Base-by-base conservation (phyloP, 1,284 basidiomycete species). In the Kwoniella shivajii region DNA sequence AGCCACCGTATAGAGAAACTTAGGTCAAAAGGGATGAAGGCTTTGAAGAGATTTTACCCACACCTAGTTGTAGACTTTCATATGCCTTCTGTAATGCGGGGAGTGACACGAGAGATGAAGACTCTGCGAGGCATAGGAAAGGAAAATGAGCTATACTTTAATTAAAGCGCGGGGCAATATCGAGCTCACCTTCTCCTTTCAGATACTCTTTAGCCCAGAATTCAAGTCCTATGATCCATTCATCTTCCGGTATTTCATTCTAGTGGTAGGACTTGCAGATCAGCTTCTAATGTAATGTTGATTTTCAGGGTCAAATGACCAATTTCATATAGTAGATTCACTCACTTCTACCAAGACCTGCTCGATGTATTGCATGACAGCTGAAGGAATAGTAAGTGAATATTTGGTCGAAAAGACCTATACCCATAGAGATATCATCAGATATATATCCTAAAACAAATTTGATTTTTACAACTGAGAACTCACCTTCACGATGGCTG, bases 181-280 rank as follows among this genome's bases (percentile, higher is more conserved):
- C 2, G 2, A 18, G 64, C 83, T 56, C 66, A 88, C 92, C 91
- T 81, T 94, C 92, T 73, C 92, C 91, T 68, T 88, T 90, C 67
- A 92, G 90, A 67, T 94, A 95, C 68, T 92, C 90, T 66, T 88
- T 86, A 4, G 91, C 90, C 57, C 94, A 83, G 52, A 86, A 84
- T 65, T 94, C 92, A 7, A 93, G 78, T 14, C 88, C 88, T n/a
- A 81, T 81, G 1, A 63, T 56, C 78, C 77, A 78, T 54, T 77
- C 72, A 20, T 75, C 73, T 31, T 72, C 65, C 54, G 90, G 88
- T 6, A 89, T 81, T 47, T 92, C 88, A 54, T 86, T 85, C 67
- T 88, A n/a, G n/a, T 24, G 22, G 24, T 26, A 24, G 29, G 29
- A 7, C 7, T 13, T 41, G 16, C 11, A 41, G 18, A 20, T 41